Base-by-base conservation (phyloP, 768 basidiomycete species). In the Naganishia kalamii region DNA sequence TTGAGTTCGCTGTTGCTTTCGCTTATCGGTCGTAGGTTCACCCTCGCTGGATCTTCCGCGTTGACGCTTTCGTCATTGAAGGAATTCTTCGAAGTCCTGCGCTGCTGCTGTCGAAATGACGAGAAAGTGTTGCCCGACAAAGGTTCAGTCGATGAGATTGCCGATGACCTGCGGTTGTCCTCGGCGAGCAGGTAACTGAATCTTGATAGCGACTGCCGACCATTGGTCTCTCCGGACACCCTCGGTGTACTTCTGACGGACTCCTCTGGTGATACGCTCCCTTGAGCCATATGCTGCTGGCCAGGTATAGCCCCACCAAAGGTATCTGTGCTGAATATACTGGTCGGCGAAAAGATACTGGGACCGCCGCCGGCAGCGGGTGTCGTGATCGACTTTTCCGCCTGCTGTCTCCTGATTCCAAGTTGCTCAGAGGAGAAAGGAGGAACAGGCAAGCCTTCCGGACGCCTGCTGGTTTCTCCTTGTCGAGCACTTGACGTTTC, bases 281-380 rank as follows among this genome's bases (percentile, higher is more conserved):
- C 19, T 12, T 23, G n/a, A 10, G 54, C 21, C 21, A 15, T 37
- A 17, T 23, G 12, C 19, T 25, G 54, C 8, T 37, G 51, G 37
- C 4, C 54, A 0, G 37, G 37, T 1, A 10, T 21, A 37, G 27
- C 12, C 17, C 35, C 33, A 40, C 54, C 54, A n/a, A 57, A 57
- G 3, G 54, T 57, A 15, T 57, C 37, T 17, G 54, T 57, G 35
- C 54, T 57, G 54, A 37, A 57, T 13, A 57, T 40, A 57, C 54
- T 57, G 1, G 54, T 37, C 25, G 54, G 54, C 17, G 54, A 57
- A 21, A 57, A 40, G n/a, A 57, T 13, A n/a, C 54, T 25, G 2
- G 54, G 12, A 15, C 35, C 23, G 13, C 8, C 23, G 23, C 40
- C 35, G 5, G 37, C 23, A 40, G 54, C 40, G 10, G 54, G 54